Evolutionary conservation across 1,139 yeast species (phyloP), one percentile per base, ranked within the genome.

Genomic region (Saccharomycopsis hybrid): DNA sequence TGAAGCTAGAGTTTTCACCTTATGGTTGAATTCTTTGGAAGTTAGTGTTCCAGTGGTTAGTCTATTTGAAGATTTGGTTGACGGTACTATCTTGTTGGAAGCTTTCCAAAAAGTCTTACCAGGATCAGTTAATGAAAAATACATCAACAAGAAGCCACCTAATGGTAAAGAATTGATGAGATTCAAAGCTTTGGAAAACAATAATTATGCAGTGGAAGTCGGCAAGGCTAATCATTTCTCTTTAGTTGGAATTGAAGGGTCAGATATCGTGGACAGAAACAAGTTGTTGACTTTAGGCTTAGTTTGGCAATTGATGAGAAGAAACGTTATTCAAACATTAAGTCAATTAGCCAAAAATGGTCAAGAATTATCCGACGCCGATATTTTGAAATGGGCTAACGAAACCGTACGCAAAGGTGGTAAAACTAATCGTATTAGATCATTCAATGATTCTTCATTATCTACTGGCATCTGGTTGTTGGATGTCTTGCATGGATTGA

Each of bases 251-350:
- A 94, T 92, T 58, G 98, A 92, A 67, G 99, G 99, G 48, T 88
- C 96, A 4, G 98, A 92, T 68, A 92, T 92, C 58, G 86, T 88
- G 44, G 98, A 92, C 66, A 97, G 97, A 58, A 85, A 85, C 63
- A 87, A 85, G 64, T 75, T 94, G 49, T 76, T 94, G 59, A 88
- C 96, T 0, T 76, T 94, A 60, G 98, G 95, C n/a, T 77, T 92
- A 55, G 97, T 92, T 39, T 92, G 99, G 99, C 99, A 92, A 72
- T 77, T 92, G 62, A 92, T 92, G 99, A 83, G 98, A 67, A 82
- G 95, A 66, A 92, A 92, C 68, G 92, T 92, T 60, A 83, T 83
- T 54, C 78, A 82, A 57, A 92, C 98, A 1, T 77, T 92, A 64
- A 74, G 85, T 52, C 76, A 80, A 48, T 74, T 92, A 59, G 78